These are phyloP conservation scores for Trichoderma arundinaceum DNA, from an alignment of 2,329 filamentous ascomycete genomes.

Conservation along the genomic window DNA sequence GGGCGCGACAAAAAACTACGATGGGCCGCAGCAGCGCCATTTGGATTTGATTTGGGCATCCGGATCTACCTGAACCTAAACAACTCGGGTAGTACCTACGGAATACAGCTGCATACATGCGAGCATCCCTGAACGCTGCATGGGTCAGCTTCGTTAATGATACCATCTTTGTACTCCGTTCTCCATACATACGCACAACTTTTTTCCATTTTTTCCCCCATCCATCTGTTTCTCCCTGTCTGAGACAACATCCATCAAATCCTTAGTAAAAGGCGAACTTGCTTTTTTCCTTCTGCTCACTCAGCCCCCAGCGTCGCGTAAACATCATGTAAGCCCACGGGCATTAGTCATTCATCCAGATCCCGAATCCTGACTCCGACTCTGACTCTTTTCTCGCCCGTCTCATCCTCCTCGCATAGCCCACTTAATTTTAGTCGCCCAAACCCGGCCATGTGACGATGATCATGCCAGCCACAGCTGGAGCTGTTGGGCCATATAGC, in stretches of 20 bases:
- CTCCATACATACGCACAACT: too few species aligned
- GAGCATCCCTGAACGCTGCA: too few species aligned
- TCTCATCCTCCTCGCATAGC: constrained; percentile 21
- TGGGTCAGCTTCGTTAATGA: too few species aligned
- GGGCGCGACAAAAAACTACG: background rate
- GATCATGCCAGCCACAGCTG: constrained; percentile 25
- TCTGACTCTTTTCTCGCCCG: constrained; percentile 40
- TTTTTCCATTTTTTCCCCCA: too few species aligned
- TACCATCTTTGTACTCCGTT: too few species aligned
- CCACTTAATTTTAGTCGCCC: constrained; percentile 26
- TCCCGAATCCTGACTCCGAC: background rate
- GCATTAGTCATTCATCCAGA: background rate
- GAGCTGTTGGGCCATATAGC: constrained; percentile 15
- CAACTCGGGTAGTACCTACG: background rate
- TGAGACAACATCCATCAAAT: background rate
- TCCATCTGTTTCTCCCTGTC: too few species aligned
- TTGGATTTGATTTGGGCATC: background rate
- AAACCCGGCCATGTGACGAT: constrained; percentile 29
- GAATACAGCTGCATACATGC: too few species aligned
- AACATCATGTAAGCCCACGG: constrained; percentile 13
- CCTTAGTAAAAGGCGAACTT: background rate
- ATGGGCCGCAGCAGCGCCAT: background rate
- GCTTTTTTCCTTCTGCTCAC: too few species aligned
- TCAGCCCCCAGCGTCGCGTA: background rate
- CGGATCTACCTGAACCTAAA: background rate